phyloP scores from a whole-genome alignment of 140 eudicot species.

The Eryngium alpinum region DNA sequence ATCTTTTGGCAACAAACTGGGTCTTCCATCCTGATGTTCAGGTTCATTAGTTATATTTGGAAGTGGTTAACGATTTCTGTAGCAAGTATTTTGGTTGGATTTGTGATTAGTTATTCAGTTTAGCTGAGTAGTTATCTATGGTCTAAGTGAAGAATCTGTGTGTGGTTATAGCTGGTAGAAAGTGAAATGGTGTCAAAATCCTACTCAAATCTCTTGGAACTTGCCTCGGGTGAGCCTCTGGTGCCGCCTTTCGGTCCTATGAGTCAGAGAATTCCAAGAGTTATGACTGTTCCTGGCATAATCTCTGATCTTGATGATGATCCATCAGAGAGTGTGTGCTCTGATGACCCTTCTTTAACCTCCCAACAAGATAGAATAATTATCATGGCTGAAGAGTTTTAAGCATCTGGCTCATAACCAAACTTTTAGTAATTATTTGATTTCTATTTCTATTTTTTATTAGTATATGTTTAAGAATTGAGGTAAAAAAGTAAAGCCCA shows the following conservation, averaged over 20 bases:
- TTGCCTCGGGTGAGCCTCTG: conserved; percentile 66
- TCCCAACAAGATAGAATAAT: conserved; percentile 63
- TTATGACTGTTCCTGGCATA: conserved; percentile 79
- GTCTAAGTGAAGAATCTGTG: background rate
- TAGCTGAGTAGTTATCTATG: background rate
- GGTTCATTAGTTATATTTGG: too few species aligned
- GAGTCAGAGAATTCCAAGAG: conserved; percentile 63
- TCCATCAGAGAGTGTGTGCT: conserved; percentile 53
- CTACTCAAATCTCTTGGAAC: conserved; percentile 71
- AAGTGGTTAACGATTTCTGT: background rate
- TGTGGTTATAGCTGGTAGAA: conserved; percentile 16
- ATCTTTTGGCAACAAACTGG: too few species aligned
- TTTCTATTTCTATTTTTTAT: too few species aligned
- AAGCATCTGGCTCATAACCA: too few species aligned
- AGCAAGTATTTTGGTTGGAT: background rate
- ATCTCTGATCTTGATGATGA: conserved; percentile 75
- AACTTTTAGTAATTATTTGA: too few species aligned
- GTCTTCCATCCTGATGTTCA: too few species aligned
- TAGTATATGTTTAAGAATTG: too few species aligned
- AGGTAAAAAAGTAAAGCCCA: too few species aligned
- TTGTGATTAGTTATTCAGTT: background rate
- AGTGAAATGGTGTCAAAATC: conserved; percentile 75
- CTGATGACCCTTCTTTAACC: conserved; percentile 55
- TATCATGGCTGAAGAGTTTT: conserved; percentile 70
- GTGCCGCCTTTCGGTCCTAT: conserved; percentile 59